Evolutionary conservation across 768 basidiomycete genomes (phyloP).

Genomic region (Phylloporus arenicola): DNA sequence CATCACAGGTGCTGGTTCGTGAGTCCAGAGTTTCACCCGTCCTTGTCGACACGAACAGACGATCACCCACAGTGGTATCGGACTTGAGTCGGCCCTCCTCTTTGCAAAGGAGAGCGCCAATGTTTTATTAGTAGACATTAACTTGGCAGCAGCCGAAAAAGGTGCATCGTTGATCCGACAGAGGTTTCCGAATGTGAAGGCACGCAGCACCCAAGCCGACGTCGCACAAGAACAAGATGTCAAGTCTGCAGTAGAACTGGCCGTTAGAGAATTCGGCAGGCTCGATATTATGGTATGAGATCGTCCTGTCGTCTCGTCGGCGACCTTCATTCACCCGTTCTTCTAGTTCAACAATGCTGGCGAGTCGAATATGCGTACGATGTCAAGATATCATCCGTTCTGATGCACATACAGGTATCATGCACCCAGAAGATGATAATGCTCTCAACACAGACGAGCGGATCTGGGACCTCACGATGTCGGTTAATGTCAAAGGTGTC

Average conservation of each 20-base stretch:
- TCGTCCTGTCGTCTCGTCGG: neutral
- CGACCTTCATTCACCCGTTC: slow-evolving; percentile 1
- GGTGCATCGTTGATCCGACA: slow-evolving; percentile 57
- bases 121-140: slow-evolving; percentile 86
- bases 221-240: slow-evolving; percentile 87
- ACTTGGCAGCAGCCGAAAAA: slow-evolving; percentile 64
- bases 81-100: slow-evolving; percentile 89
- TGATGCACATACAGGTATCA: slow-evolving; percentile 62
- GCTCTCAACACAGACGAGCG: slow-evolving; percentile 94
- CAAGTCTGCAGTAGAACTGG: slow-evolving; percentile 71
- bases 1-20: slow-evolving; percentile 89
- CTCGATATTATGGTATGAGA: slow-evolving; percentile 84
- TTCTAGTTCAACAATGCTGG: slow-evolving; percentile 90
- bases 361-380: slow-evolving; percentile 22
- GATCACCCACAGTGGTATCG: slow-evolving; percentile 70
- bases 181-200: slow-evolving; percentile 64
- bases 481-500: slow-evolving; percentile 96
- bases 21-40: slow-evolving; percentile 28
- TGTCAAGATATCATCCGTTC: neutral
- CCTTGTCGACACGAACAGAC: slow-evolving; percentile 3
- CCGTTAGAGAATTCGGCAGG: slow-evolving; percentile 84
- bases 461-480: slow-evolving; percentile 93
- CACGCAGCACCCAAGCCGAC: slow-evolving; percentile 71
- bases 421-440: slow-evolving; percentile 94
- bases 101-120: slow-evolving; percentile 95